phyloP scores from a whole-genome alignment of 2,329 filamentous ascomycete genomes.

The Huntiella moniliformis region DNA sequence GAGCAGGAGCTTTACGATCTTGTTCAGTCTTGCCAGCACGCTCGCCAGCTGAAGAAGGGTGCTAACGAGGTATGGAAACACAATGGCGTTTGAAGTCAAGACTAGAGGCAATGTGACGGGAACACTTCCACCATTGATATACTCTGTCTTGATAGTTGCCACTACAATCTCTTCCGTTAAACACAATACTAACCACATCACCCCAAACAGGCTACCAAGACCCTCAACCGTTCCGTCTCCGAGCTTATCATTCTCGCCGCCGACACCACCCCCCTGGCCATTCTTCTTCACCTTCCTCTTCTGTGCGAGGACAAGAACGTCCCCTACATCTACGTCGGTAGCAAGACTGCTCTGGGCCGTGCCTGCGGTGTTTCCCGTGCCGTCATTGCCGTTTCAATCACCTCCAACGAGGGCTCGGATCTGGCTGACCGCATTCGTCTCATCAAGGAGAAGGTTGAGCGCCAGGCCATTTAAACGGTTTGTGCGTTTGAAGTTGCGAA shows the following conservation, averaged over 20 bases:
- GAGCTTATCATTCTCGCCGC: slow-evolving; percentile 81
- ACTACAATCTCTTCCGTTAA: neutral
- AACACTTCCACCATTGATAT: no score
- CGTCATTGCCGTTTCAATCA: slow-evolving; percentile 77
- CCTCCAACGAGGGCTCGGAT: slow-evolving; percentile 79
- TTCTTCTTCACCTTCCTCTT: slow-evolving; percentile 74
- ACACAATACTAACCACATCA: neutral
- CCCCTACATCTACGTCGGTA: slow-evolving; percentile 49
- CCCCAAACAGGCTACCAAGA: slow-evolving; percentile 50
- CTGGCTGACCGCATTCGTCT: slow-evolving; percentile 71
- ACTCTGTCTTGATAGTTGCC: no score
- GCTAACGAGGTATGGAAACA: slow-evolving; percentile 46
- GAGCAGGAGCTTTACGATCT: slow-evolving; percentile 70
- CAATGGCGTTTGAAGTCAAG: slow-evolving; percentile 2
- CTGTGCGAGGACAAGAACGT: slow-evolving; percentile 64
- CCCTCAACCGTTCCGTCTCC: slow-evolving; percentile 73
- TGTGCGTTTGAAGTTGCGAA: neutral
- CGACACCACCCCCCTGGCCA: slow-evolving; percentile 72
- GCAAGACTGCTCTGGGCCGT: slow-evolving; percentile 70
- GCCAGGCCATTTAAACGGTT: slow-evolving; percentile 65
- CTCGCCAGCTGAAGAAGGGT: slow-evolving; percentile 71
- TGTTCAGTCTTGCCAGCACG: slow-evolving; percentile 51
- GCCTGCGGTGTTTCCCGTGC: slow-evolving; percentile 77
- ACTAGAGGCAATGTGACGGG: no score
- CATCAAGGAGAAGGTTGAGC: slow-evolving; percentile 89